Conservation (phyloP, 2,329 filamentous ascomycete genomes). For the Xylaria sp. region DNA sequence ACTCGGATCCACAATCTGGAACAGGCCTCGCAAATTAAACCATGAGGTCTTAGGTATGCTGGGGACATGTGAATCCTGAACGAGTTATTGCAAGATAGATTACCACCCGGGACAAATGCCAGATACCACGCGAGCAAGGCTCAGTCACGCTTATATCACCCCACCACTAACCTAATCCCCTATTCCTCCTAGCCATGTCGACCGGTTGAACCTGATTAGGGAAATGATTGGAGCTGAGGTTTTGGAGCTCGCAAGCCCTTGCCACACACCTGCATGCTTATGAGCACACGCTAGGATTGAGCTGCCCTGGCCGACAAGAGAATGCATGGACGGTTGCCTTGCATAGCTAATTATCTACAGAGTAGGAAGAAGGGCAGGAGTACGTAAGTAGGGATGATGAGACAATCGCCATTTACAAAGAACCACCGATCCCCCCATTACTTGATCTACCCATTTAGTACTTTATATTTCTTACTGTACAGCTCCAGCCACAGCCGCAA, state of each 20-base stretch:
- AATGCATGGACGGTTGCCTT: not conserved
- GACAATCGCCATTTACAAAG: not conserved
- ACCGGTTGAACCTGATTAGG: conserved; percentile 2
- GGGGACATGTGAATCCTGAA: no score
- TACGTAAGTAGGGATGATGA: conserved; percentile 16
- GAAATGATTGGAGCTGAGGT: not conserved
- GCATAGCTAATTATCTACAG: not conserved
- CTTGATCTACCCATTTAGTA: not conserved
- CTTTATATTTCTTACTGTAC: no score
- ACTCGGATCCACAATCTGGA: not conserved
- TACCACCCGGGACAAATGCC: no score
- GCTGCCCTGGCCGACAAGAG: not conserved
- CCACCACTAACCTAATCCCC: not conserved
- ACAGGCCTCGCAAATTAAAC: not conserved
- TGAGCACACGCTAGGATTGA: not conserved
- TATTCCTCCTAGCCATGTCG: not conserved
- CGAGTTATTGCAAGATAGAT: no score
- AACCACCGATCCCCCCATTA: conserved; percentile 5
- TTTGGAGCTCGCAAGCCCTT: conserved; percentile 9
- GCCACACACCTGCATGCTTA: conserved; percentile 18
- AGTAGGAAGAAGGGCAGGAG: not conserved
- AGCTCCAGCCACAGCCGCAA: conserved; percentile 14
- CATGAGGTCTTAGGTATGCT: no score
- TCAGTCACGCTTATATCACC: not conserved
- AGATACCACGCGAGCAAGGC: not conserved